These are phyloP conservation scores for Rutstroemia sydowiana DNA, from an alignment of 2,329 filamentous ascomycete species.

Conservation along the genomic window DNA sequence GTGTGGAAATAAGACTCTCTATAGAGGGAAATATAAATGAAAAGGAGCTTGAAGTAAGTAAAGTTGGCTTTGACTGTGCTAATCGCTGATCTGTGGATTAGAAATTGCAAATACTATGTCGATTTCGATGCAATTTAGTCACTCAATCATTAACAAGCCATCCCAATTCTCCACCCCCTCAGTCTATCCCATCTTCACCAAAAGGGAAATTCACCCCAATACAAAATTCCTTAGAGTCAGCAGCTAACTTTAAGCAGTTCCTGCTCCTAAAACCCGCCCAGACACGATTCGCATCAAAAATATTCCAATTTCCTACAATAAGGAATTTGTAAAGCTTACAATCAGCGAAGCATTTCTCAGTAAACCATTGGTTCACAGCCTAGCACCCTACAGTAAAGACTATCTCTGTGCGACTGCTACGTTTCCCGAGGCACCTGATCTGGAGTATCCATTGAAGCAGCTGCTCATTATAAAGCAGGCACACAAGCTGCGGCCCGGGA, in stretches of 20 bases:
- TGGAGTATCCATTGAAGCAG: not conserved
- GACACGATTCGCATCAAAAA: slow-evolving; percentile 6
- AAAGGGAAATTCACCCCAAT: not conserved
- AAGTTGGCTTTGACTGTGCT: not conserved
- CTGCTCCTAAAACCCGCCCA: not conserved
- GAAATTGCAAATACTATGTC: slow-evolving; percentile 1
- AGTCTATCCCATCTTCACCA: not conserved
- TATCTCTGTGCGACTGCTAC: slow-evolving; percentile 1
- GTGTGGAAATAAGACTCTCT: not conserved
- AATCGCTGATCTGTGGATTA: not conserved
- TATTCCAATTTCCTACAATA: not conserved
- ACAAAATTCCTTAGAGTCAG: not conserved
- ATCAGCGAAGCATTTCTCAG: not conserved
- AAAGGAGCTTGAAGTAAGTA: not conserved
- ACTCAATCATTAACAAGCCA: not conserved
- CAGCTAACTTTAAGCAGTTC: not conserved
- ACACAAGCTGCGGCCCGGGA: not conserved
- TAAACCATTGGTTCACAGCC: not conserved
- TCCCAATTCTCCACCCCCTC: not conserved
- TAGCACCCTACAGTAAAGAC: not conserved
- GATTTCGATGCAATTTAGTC: not conserved
- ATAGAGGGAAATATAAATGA: not conserved
- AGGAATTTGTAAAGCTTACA: not conserved
- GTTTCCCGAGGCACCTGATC: not conserved
- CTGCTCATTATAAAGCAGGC: not conserved